Percentiles rank a stretch among this genome's conserved stretches.
Evolutionary conservation across 169 alveolate species (phyloP).

Genomic region (Theileria annulata): DNA sequence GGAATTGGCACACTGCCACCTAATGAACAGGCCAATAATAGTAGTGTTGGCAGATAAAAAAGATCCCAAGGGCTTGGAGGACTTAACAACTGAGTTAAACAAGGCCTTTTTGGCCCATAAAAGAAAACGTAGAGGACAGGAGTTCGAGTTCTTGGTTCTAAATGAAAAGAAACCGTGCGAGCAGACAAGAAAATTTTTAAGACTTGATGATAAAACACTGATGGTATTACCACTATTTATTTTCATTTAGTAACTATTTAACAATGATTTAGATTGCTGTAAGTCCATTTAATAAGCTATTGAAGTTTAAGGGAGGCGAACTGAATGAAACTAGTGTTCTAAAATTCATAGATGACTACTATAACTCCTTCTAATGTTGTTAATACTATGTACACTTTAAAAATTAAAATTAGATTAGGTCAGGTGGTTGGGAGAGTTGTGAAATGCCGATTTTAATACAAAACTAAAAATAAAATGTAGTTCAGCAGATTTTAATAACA

Average conservation of each 20-base stretch:
- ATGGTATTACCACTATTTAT: neutral
- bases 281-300: neutral
- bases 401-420: neutral
- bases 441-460: constrained; percentile 56
- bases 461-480: constrained; percentile 13
- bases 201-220: neutral
- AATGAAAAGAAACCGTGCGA: constrained; percentile 3
- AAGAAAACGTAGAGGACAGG: constrained; percentile 37
- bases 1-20: constrained; percentile 45
- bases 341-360: constrained; percentile 42
- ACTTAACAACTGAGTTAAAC: constrained; percentile 25
- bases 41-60: constrained; percentile 52
- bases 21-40: constrained; percentile 40
- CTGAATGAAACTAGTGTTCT: constrained; percentile 35
- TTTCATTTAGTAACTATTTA: neutral
- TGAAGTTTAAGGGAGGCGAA: constrained; percentile 1
- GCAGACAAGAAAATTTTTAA: neutral
- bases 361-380: constrained; percentile 4
- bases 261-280: neutral
- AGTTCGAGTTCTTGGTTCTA: constrained; percentile 56
- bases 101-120: constrained; percentile 45
- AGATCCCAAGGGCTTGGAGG: constrained; percentile 20
- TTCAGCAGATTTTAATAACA: neutral
- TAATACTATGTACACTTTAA: neutral
- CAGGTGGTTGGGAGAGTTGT: constrained; percentile 65